phyloP scores from a whole-genome alignment of 129 eudicot species.

The Gnaphalium uliginosum region DNA sequence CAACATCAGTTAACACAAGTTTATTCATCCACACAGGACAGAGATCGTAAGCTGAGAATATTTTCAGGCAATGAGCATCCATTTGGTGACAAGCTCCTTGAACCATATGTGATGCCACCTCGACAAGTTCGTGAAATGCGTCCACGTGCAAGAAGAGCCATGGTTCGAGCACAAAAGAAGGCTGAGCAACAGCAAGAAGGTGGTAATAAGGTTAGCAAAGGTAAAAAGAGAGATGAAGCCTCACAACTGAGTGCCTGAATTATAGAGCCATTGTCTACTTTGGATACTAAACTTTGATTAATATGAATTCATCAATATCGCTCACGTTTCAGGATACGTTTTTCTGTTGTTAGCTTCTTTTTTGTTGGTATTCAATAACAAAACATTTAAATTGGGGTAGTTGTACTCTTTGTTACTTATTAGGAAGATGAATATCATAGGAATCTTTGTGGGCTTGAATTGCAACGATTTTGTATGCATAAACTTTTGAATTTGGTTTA shows the following conservation, averaged over 20 bases:
- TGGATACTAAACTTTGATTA: background rate
- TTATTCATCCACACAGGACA: slow-evolving; percentile 48
- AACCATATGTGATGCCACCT: slow-evolving; percentile 81
- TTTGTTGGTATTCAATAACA: slow-evolving; percentile 8
- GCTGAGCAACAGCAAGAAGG: slow-evolving; percentile 68
- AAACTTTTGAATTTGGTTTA: background rate
- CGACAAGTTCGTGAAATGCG: slow-evolving; percentile 89
- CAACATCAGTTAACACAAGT: background rate
- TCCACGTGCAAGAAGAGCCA: slow-evolving; percentile 84
- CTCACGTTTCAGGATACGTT: background rate
- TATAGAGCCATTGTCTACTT: slow-evolving; percentile 1
- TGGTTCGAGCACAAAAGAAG: slow-evolving; percentile 83
- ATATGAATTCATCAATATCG: background rate
- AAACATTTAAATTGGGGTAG: background rate
- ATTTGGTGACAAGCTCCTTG: slow-evolving; percentile 71
- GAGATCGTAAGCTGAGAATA: slow-evolving; percentile 90
- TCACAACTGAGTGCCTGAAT: slow-evolving; percentile 34
- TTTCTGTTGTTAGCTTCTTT: background rate
- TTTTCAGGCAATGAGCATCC: slow-evolving; percentile 81
- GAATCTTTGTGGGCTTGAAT: background rate
- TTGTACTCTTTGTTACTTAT: background rate
- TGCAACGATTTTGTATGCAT: background rate
- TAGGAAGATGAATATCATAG: background rate
- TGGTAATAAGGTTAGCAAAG: slow-evolving; percentile 45
- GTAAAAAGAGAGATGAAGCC: slow-evolving; percentile 51